Base-by-base conservation (phyloP, 805 yeast genomes). In the Schizosaccharomyces cryophilus region DNA sequence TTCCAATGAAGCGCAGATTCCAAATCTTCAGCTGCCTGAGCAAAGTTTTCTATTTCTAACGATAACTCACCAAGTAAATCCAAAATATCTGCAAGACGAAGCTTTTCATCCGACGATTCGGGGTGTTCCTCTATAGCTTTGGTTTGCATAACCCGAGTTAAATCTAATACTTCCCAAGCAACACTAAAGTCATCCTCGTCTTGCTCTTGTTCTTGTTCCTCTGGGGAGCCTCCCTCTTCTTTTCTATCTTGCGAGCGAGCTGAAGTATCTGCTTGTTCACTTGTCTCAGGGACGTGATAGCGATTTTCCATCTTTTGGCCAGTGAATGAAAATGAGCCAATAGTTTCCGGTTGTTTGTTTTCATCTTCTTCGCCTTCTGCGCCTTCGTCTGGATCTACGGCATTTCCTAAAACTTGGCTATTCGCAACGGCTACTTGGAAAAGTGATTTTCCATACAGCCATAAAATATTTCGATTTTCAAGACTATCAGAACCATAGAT, bases 1-100 rank as follows among this genome's bases (percentile, higher is more conserved):
- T 85, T 77, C 55, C 83, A 71, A 35, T 77, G 71, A 42, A 85
- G 74, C 51, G 87, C 75, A 21, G 78, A 71, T 58, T 75, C 73
- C 62, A 87, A 80, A 69, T 89, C 95, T 21, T 73, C 73, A 0
- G 83, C 78, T 0, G 96, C 86, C 69, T 87, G 94, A 17, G 74
- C 72, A 70, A 88, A 88, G 70, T 87, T 86, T 66, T 90, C 96
- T 61, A 29, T 58, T 68, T 90, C 98, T 55, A 89, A 74, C 0
- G 95, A 83, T 9, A 89, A 84, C 68, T 90, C 96, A 40, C 97
- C 97, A 19, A 88, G 74, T 11, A 89, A 71, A 67, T 85, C 89
- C 68, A 82, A 84, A 1, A 83, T 78, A 62, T 86, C 89, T 0
- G 89, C 81, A 26, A 88, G 73, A 64, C 80, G 84, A 1, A 29